These are phyloP conservation scores for Zymoseptoria ardabiliae DNA, from an alignment of 2,329 filamentous ascomycete species.

Conservation along the genomic window DNA sequence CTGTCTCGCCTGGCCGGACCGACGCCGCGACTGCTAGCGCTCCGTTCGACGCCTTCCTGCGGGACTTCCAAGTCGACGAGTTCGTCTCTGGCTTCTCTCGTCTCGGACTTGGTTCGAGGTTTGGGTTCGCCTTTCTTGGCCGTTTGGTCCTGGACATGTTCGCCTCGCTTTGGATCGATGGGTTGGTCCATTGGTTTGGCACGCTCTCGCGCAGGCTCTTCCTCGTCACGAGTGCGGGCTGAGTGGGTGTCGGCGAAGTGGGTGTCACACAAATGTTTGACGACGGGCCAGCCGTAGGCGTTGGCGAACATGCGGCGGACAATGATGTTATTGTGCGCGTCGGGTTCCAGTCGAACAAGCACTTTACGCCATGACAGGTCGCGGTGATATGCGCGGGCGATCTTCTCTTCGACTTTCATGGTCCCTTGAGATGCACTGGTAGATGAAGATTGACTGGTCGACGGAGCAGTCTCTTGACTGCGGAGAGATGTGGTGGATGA, in stretches of 20 bases:
- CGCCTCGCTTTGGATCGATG: conserved; percentile 43
- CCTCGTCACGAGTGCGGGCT: conserved; percentile 59
- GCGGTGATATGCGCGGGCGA: conserved; percentile 87
- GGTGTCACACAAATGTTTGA: conserved; percentile 89
- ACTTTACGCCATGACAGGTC: conserved; percentile 95
- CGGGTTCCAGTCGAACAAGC: conserved; percentile 86
- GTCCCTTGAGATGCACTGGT: background rate
- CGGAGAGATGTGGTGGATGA: conserved; percentile 17
- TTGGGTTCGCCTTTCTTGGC: conserved; percentile 26
- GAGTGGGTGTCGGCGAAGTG: conserved; percentile 76
- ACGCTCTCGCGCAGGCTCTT: conserved; percentile 60
- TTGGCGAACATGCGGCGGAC: conserved; percentile 96
- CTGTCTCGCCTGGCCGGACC: conserved; percentile 32
- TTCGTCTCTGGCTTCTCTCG: conserved; percentile 39
- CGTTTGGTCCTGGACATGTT: conserved; percentile 34
- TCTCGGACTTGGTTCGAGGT: conserved; percentile 41
- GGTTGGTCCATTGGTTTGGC: conserved; percentile 51
- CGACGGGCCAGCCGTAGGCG: conserved; percentile 93
- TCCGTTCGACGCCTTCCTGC: conserved; percentile 23
- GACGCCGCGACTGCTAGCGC: conserved; percentile 12
- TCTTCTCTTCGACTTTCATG: conserved; percentile 96
- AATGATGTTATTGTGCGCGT: conserved; percentile 97
- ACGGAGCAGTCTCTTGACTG: conserved; percentile 9
- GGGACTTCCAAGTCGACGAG: conserved; percentile 32
- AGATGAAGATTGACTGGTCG: conserved; percentile 46